phyloP scores from a whole-genome alignment of 371 early-diverging fungal species.

The Mortierella sp. region DNA sequence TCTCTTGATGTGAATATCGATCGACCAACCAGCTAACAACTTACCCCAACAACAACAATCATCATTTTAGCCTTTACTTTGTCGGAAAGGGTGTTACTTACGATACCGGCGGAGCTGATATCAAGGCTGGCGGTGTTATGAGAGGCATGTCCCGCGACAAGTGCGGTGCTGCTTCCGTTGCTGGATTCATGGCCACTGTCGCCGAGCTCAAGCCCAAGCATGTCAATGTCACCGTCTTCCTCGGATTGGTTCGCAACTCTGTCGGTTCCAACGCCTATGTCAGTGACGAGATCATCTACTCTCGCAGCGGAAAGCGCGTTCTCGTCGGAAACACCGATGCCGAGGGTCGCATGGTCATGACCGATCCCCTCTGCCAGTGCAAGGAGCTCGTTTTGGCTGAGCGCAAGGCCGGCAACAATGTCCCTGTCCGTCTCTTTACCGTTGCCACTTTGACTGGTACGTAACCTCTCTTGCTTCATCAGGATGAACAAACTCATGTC shows the following conservation, averaged over 20 bases:
- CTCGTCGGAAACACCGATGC: conserved; percentile 92
- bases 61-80: conserved; percentile 75
- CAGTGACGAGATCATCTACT: conserved; percentile 85
- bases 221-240: conserved; percentile 79
- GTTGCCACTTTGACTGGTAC: conserved; percentile 86
- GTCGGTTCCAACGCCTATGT: conserved; percentile 87
- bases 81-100: conserved; percentile 95
- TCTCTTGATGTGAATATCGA: background rate
- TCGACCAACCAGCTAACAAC: background rate
- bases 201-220: conserved; percentile 72
- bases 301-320: conserved; percentile 88
- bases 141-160: conserved; percentile 94
- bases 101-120: conserved; percentile 92
- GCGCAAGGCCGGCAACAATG: conserved; percentile 59
- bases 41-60: background rate
- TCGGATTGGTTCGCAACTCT: conserved; percentile 88
- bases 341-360: conserved; percentile 94
- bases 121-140: conserved; percentile 90
- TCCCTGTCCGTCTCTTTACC: conserved; percentile 79
- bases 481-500: background rate
- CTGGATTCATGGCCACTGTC: conserved; percentile 85
- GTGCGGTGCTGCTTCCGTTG: conserved; percentile 90
- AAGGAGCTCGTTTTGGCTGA: conserved; percentile 79
- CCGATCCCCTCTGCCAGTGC: conserved; percentile 84
- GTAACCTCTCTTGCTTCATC: background rate